Evolutionary conservation across 176 grass and related monocot genomes (phyloP).

Genomic region (Phragmites australis): DNA sequence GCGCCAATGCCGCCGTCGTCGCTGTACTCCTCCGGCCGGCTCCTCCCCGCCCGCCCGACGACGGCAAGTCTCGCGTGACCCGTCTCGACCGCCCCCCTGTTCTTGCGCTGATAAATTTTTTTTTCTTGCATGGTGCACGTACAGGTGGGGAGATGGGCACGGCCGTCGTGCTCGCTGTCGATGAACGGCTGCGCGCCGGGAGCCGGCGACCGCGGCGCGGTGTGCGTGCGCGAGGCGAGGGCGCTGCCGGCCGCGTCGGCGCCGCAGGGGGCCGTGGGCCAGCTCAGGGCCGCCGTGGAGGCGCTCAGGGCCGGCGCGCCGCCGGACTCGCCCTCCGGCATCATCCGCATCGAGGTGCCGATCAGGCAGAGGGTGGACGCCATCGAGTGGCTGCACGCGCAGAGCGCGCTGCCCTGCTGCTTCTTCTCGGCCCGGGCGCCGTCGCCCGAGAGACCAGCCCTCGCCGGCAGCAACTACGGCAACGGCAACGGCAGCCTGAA

Average conservation of each 20-base stretch:
- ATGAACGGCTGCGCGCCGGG: slow-evolving; percentile 71
- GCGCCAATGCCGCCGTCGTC: slow-evolving; percentile 1
- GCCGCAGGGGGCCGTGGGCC: slow-evolving; percentile 51
- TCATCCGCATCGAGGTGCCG: slow-evolving; percentile 90
- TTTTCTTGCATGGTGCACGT: background rate
- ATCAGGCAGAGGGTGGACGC: slow-evolving; percentile 73
- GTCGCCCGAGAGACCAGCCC: background rate
- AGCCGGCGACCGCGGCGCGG: background rate
- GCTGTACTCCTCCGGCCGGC: slow-evolving; percentile 32
- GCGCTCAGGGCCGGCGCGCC: slow-evolving; percentile 33
- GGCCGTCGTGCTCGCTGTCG: slow-evolving; percentile 51
- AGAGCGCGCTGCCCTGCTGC: slow-evolving; percentile 60
- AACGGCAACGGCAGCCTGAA: slow-evolving; percentile 26
- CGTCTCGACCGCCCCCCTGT: too few species aligned
- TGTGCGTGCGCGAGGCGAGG: slow-evolving; percentile 53
- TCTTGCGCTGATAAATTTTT: background rate
- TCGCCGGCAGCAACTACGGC: background rate
- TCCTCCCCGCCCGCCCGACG: background rate
- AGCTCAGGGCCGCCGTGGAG: slow-evolving; percentile 60
- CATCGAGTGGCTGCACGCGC: slow-evolving; percentile 82
- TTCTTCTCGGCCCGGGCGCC: slow-evolving; percentile 72
- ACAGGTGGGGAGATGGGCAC: slow-evolving; percentile 27
- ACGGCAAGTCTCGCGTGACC: slow-evolving; percentile 19
- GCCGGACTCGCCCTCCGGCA: slow-evolving; percentile 52
- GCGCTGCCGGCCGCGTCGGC: slow-evolving; percentile 50